Evolutionary conservation across 2,329 filamentous ascomycete species (phyloP).

Genomic region (Sporothrix protearum): DNA sequence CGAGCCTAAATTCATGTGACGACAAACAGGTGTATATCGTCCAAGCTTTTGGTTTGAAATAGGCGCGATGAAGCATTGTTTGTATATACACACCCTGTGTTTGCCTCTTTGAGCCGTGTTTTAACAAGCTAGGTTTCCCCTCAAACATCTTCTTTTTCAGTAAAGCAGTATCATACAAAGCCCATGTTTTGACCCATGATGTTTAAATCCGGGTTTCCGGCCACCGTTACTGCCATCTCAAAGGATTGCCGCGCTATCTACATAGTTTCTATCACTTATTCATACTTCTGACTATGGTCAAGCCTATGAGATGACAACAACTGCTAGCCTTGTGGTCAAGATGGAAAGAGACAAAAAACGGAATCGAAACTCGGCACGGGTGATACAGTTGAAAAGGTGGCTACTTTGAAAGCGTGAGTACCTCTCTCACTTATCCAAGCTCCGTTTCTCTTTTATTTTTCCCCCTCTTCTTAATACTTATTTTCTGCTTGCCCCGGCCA

Average conservation of each 20-base stretch:
- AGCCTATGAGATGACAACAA: not conserved
- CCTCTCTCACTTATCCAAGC: not conserved
- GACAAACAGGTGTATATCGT: not conserved
- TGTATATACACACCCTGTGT: not conserved
- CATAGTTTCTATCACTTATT: not conserved
- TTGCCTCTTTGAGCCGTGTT: not conserved
- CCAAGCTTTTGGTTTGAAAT: not conserved
- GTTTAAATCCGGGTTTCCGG: no score
- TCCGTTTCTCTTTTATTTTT: not conserved
- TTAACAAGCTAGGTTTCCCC: no score
- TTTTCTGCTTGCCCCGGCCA: not conserved
- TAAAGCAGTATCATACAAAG: no score
- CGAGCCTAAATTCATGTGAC: not conserved
- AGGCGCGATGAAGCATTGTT: not conserved
- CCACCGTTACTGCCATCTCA: no score
- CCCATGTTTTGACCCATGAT: no score
- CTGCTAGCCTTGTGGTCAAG: not conserved
- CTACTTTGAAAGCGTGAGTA: not conserved
- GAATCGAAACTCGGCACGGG: not conserved
- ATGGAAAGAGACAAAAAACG: not conserved
- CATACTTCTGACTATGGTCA: not conserved
- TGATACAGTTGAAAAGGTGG: not conserved
- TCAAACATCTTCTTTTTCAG: no score
- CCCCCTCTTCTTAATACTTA: not conserved
- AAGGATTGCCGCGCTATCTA: not conserved